Base-by-base conservation (phyloP, 352 stramenopile species). In the Pythium plurisporium region DNA sequence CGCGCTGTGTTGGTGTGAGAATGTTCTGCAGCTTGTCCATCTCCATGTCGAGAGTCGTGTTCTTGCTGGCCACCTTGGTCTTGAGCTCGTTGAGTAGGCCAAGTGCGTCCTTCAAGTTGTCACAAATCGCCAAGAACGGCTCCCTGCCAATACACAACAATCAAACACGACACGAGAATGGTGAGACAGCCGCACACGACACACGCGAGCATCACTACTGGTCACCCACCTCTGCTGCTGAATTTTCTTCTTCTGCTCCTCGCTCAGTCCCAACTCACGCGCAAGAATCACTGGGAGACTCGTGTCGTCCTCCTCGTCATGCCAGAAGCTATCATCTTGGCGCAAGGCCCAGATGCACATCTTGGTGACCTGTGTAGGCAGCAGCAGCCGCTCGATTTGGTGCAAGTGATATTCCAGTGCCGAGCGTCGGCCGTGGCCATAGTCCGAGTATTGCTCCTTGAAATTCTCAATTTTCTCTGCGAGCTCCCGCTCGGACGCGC, bases 391-490 rank as follows among this genome's bases (percentile, higher is more conserved):
- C 60, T 95, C 78, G 50, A 98, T 95, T 69, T 97, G 93, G 67
- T 97, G 91, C 69, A 97, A 76, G 57, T 97, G 94, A 58, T 92
- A 96, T 49, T 75, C 80, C 45, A 94, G 65, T 51, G 87, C 86
- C 34, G 87, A 95, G 38, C 89, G 79, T 29, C 93, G 86, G 40
- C 90, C 88, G 58, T 91, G 82, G 22, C 93, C 93, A 70, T 98
- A 98, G 72, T 93, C 81, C 62, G 78, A 90, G 70, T 92, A 94
- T 69, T 92, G 82, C 68, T 97, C 93, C 31, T 96, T 96, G 66
- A 97, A 97, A 64, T 97, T 97, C 73, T 98, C 89, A 42, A 98
- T 97, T 70, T 96, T 97, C 56, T 95, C 85, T 45, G 93, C 93
- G 7, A 98, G 81, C 53, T 93, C 86, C 31, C 84, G 86, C 70